These are phyloP conservation scores for Phlyctochytrium bullatum DNA, from an alignment of 192 early-diverging fungal species.

Conservation along the genomic window DNA sequence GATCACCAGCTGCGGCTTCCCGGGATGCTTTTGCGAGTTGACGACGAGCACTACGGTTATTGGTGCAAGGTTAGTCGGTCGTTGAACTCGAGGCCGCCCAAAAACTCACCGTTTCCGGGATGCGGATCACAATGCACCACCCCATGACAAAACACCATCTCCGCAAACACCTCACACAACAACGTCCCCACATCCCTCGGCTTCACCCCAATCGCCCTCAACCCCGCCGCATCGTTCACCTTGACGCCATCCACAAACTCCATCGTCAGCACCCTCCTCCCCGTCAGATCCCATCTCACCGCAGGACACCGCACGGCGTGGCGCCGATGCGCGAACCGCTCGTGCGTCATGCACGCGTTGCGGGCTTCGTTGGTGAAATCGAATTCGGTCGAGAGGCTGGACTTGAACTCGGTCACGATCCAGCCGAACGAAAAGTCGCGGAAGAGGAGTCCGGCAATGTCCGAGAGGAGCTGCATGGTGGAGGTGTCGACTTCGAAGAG, in stretches of 20 bases:
- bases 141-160: slow-evolving; percentile 65
- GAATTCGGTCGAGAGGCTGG: slow-evolving; percentile 64
- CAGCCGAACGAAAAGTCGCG: slow-evolving; percentile 67
- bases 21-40: slow-evolving; percentile 53
- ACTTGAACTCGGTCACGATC: slow-evolving; percentile 65
- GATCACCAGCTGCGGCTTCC: slow-evolving; percentile 55
- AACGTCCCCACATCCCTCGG: slow-evolving; percentile 58
- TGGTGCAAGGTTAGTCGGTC: too few relatives aligned
- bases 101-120: slow-evolving; percentile 60
- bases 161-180: slow-evolving; percentile 67
- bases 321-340: slow-evolving; percentile 28
- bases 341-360: slow-evolving; percentile 58
- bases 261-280: slow-evolving; percentile 61
- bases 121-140: slow-evolving; percentile 86
- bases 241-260: slow-evolving; percentile 75
- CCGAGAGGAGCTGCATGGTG: slow-evolving; percentile 52
- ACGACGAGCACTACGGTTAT: slow-evolving; percentile 15
- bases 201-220: slow-evolving; percentile 31
- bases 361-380: slow-evolving; percentile 75
- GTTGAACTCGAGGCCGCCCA: too few relatives aligned
- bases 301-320: slow-evolving; percentile 63
- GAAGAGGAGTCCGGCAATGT: slow-evolving; percentile 52
- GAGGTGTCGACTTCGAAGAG: slow-evolving; percentile 74
- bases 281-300: slow-evolving; percentile 59
- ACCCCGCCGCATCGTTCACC: slow-evolving; percentile 53